Base-by-base conservation (phyloP, 306 rosid genomes). In the Datisca glomerata region DNA sequence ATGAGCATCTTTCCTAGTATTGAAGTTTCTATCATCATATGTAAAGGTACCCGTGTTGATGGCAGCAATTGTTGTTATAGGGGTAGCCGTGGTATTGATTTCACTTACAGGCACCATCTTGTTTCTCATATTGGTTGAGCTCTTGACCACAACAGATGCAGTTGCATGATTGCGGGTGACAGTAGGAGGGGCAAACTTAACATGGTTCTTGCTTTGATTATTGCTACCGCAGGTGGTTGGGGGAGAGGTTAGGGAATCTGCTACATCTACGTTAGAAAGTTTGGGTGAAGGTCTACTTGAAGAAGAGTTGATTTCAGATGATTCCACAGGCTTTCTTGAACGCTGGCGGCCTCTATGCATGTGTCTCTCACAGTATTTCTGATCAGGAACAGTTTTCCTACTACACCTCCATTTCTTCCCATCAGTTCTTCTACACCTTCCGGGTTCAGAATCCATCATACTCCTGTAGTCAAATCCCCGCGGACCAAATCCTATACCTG, bases 281-380 rank as follows among this genome's bases (percentile, higher is more conserved):
- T 31, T 49, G 18, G 49, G 66, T 21, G 35, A 59, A 15, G 42
- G 53, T 63, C 64, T 24, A 27, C n/a, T 65, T 45, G 64, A 52
- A 67, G 60, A 17, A 48, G 74, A 55, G 29, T 61, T 53, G 15
- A 40, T 38, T 57, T 61, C 50, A 41, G 72, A 53, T 59, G 60
- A 56, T 86, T 86, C 94, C 94, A 86, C 94, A 61, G 48, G 96
- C 96, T 86, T 86, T 86, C 94, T 86, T 86, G 96, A 86, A 86
- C 96, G 92, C 31, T 69, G 66, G 10, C 94, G 81, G 35, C 96
- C 96, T 67, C 94, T 75, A 54, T 81, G 92, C 67, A 75, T 71
- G 70, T 86, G 96, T 24, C 67, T 62, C 51, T 79, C 78, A 35
- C 96, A 86, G 63, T 86, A 86, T 61, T 79, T 86, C 51, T 73